These are phyloP conservation scores for Irineochytrium annulatum DNA, from an alignment of 192 early-diverging fungal species.

Conservation along the genomic window DNA sequence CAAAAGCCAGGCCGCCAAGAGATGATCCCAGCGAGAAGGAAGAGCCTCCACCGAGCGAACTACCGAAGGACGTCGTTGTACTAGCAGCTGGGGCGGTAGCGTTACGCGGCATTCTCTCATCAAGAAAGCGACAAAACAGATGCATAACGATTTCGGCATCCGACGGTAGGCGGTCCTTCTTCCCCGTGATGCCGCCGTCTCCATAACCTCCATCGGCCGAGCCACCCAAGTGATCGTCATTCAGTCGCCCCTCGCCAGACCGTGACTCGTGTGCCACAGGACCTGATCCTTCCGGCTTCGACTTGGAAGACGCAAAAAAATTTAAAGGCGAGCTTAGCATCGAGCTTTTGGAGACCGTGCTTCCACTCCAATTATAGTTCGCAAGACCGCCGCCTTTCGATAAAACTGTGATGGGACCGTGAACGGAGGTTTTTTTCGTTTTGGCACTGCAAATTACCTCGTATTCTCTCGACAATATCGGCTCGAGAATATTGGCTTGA, in stretches of 20 bases:
- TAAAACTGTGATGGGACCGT: conserved; percentile 13
- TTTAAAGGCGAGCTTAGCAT: neutral
- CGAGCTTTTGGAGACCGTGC: neutral
- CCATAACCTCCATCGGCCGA: neutral
- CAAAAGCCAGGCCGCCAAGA: neutral
- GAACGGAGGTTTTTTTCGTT: conserved; percentile 6
- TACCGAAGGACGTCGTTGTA: neutral
- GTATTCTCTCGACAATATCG: conserved; percentile 36
- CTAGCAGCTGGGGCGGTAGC: neutral
- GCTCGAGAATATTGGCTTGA: conserved; percentile 26
- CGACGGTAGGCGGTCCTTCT: neutral
- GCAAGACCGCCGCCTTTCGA: conserved; percentile 35
- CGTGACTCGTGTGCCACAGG: neutral
- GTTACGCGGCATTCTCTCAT: conserved; percentile 35
- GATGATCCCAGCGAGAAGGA: neutral
- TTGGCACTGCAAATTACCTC: conserved; percentile 19
- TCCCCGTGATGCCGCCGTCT: neutral
- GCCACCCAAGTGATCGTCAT: neutral
- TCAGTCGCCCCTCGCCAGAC: neutral
- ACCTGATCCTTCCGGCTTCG: neutral
- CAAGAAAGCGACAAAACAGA: conserved; percentile 38
- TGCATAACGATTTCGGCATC: conserved; percentile 36
- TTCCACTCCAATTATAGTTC: conserved; percentile 35
- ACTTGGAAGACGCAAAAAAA: neutral
- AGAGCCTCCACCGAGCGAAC: neutral